Conservation (phyloP, 345 rosid species). For the Salix dunnii region DNA sequence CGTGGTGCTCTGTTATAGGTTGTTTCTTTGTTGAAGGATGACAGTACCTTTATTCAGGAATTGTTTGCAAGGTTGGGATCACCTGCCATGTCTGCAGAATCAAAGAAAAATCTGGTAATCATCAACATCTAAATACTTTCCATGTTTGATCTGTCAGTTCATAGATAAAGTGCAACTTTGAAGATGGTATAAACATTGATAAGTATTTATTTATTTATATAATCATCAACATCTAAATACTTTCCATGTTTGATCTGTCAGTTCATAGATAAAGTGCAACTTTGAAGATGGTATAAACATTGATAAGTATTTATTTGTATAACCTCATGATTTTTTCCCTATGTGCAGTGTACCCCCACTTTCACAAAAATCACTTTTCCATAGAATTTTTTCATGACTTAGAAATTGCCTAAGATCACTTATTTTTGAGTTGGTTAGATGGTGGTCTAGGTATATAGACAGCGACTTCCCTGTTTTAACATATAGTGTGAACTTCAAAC, state of each 20-base stretch:
- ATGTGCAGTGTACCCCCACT: neutral
- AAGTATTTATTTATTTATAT: neutral
- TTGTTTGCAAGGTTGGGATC: slow-evolving; percentile 71
- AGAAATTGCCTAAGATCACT: neutral
- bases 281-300: neutral
- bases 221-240: neutral
- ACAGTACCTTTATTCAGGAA: slow-evolving; percentile 81
- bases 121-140: neutral
- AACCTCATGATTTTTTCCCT: neutral
- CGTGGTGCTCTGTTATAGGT: slow-evolving; percentile 43
- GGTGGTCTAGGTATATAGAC: neutral
- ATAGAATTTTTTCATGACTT: neutral
- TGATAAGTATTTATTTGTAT: neutral
- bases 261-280: neutral
- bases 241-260: neutral
- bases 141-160: neutral
- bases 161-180: neutral
- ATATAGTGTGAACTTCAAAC: neutral
- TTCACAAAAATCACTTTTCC: neutral
- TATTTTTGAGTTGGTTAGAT: neutral
- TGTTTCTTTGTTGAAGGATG: slow-evolving; percentile 74
- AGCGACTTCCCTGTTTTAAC: neutral
- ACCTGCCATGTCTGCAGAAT: slow-evolving; percentile 54
- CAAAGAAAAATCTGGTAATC: slow-evolving; percentile 83
- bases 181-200: neutral